phyloP scores from a whole-genome alignment of 2,329 filamentous ascomycete genomes.

The Diaporthe vexans region DNA sequence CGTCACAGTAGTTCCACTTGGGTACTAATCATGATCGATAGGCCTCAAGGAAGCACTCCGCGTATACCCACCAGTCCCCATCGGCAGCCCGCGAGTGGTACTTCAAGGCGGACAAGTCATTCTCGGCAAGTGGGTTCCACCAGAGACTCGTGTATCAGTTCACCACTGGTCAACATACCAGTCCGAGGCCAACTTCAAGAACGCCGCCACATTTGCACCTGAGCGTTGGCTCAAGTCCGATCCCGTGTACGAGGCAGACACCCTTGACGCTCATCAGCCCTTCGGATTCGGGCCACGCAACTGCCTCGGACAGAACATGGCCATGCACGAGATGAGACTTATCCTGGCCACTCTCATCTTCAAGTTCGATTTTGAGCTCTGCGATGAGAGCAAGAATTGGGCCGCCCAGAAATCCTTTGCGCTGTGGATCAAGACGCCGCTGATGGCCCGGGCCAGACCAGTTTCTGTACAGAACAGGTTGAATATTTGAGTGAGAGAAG shows the following conservation, averaged over 20 bases:
- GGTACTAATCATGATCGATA: neutral
- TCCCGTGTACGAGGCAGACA: neutral
- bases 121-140: slow-evolving; percentile 17
- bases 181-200: slow-evolving; percentile 26
- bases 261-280: slow-evolving; percentile 9
- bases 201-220: slow-evolving; percentile 10
- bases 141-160: slow-evolving; percentile 34
- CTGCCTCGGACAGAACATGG: slow-evolving; percentile 33
- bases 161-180: slow-evolving; percentile 36
- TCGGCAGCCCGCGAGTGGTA: slow-evolving; percentile 44
- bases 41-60: slow-evolving; percentile 46
- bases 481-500: slow-evolving; percentile 8
- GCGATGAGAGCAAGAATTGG: slow-evolving; percentile 23
- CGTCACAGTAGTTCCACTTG: too few species aligned
- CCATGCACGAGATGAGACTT: slow-evolving; percentile 35
- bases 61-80: slow-evolving; percentile 46
- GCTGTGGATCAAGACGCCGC: slow-evolving; percentile 25
- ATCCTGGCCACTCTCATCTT: slow-evolving; percentile 26
- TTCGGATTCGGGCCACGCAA: slow-evolving; percentile 28
- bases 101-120: slow-evolving; percentile 45
- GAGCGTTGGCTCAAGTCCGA: slow-evolving; percentile 29
- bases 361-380: slow-evolving; percentile 27
- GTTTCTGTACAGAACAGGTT: slow-evolving; percentile 6
- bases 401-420: slow-evolving; percentile 16
- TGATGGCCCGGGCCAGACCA: slow-evolving; percentile 23